Evolutionary conservation across 768 basidiomycete genomes (phyloP), one percentile per base, ranked within the genome.

Genomic region (Sporobolomyces roseus): DNA sequence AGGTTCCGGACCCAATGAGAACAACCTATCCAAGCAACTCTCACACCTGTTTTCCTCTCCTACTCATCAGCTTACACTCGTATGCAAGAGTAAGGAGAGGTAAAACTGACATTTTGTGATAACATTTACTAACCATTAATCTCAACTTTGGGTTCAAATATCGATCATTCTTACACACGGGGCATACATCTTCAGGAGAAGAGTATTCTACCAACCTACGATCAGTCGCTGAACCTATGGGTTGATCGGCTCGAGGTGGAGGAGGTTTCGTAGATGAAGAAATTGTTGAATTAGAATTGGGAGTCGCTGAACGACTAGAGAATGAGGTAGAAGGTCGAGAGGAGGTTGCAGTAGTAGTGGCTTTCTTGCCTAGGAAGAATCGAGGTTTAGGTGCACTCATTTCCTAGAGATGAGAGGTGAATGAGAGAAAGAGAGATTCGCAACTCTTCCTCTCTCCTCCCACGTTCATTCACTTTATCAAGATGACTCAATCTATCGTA

Each of bases 11-110:
- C 94, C 93, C 6, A 97, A 84, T 1, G 93, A 94, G 79, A 94
- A 99, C 46, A 97, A 79, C 12, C 93, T 86, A 79, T 98, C 96
- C 75, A 99, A 96, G 78, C 96, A 99, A 1, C 91, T 91, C 81
- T 98, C 94, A 81, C 96, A 98, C 91, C 93, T 94, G 51, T 33
- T 30, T 64, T 23, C 46, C 36, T 33, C 55, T 35, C 29, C n/a
- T 19, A 58, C 16, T 8, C 43, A 19, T 35, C 58, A 45, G 41
- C 33, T 6, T 29, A 19, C 13, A 30, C 17, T n/a, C 14, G 23
- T 23, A 45, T 30, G 29, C 36, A 64, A 32, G 35, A 65, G 52
- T 41, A 9, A 9, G 10, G 9, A 59, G 71, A 82, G 54, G n/a
- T n/a, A n/a, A n/a, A 29, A 38, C 59, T 30, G 72, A 93, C 96